These are phyloP conservation scores for Capsella rubella DNA, from an alignment of 441 rosid genomes.

Conservation along the genomic window DNA sequence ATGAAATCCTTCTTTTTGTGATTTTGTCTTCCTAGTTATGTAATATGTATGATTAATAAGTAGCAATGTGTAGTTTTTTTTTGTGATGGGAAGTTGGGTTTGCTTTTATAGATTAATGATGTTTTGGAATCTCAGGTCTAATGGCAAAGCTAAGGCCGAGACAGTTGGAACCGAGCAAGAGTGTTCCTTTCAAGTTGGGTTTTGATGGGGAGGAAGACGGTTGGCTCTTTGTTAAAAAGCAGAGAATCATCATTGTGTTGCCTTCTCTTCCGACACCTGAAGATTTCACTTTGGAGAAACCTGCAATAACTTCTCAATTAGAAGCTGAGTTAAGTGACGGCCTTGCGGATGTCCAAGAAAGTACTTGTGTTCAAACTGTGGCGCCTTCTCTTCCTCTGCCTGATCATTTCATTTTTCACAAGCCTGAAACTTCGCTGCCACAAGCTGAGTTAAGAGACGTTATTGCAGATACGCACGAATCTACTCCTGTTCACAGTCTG, in stretches of 20 bases:
- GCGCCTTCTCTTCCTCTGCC: slow-evolving; percentile 60
- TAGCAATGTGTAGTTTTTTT: slow-evolving; percentile 9
- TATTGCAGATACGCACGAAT: not conserved
- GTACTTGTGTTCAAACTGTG: slow-evolving; percentile 29
- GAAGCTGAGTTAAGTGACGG: slow-evolving; percentile 43
- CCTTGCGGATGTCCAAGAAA: slow-evolving; percentile 16
- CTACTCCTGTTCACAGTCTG: slow-evolving; percentile 41
- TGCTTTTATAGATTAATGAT: not conserved
- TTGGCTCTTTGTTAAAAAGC: slow-evolving; percentile 88
- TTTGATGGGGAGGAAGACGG: slow-evolving; percentile 58
- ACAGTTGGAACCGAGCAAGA: slow-evolving; percentile 36
- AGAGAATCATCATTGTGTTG: slow-evolving; percentile 73
- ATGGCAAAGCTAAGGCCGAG: slow-evolving; percentile 69
- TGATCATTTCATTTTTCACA: slow-evolving; percentile 40
- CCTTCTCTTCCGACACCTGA: slow-evolving; percentile 58
- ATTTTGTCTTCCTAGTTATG: not conserved
- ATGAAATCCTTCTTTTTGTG: not conserved
- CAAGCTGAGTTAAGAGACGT: slow-evolving; percentile 32
- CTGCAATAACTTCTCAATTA: slow-evolving; percentile 39
- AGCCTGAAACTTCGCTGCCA: slow-evolving; percentile 47
- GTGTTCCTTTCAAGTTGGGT: slow-evolving; percentile 39
- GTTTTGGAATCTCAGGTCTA: slow-evolving; percentile 32
- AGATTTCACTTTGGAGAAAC: slow-evolving; percentile 44
- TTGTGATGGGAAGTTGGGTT: slow-evolving; percentile 15
- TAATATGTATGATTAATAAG: not conserved